A percentile compares a stretch with the other conserved stretches of the same genome.
These are phyloP conservation scores for Edaphochlamys debaryana DNA, from an alignment of 139 green algal species.

Conservation along the genomic window DNA sequence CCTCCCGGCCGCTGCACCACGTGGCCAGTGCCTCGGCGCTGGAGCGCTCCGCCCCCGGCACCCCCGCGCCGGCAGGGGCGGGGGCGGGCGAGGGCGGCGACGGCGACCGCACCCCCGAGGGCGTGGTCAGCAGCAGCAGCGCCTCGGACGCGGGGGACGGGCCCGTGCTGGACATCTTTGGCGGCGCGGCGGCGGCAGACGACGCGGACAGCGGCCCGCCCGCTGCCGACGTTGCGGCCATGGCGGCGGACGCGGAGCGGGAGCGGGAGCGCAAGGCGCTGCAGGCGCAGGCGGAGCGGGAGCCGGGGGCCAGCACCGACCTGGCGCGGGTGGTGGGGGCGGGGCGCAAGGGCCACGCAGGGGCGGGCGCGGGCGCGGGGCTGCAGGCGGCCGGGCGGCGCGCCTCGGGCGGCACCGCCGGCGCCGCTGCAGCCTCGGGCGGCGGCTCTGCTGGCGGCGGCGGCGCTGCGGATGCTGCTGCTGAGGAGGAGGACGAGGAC, in stretches of 20 bases:
- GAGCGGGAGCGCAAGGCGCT: background rate
- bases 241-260: constrained; percentile 21
- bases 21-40: background rate
- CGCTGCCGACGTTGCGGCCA: background rate
- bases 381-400: no score
- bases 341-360: no score
- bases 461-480: no score
- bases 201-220: constrained; percentile 38
- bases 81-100: constrained; percentile 4
- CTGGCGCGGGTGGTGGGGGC: constrained; percentile 1
- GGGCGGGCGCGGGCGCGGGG: no score
- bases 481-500: constrained; percentile 49
- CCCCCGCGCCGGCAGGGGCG: background rate
- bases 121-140: constrained; percentile 39
- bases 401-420: no score
- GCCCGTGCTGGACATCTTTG: constrained; percentile 59
- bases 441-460: no score
- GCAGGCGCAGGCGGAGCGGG: background rate
- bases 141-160: constrained; percentile 39
- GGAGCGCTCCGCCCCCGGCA: background rate
- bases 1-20: background rate
- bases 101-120: constrained; percentile 49
- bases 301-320: constrained; percentile 3
- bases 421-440: no score
- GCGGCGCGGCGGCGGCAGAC: background rate